A percentile compares a stretch with the other conserved stretches of the same genome.
Evolutionary conservation across 2,329 filamentous ascomycete species (phyloP).

Genomic region (Colletotrichum sp.): DNA sequence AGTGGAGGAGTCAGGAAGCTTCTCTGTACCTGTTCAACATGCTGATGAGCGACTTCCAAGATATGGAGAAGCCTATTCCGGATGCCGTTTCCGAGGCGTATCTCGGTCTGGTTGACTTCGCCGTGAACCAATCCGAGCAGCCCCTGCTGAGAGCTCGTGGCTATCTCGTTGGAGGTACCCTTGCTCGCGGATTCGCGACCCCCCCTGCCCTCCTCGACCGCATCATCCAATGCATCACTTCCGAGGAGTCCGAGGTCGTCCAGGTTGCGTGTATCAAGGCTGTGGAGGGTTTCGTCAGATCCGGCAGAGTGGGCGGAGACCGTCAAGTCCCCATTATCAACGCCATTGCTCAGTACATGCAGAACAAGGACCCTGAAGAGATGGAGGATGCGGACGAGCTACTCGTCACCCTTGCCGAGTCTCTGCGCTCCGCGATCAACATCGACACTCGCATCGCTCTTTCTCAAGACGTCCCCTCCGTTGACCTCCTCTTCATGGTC

Average conservation of each 20-base stretch:
- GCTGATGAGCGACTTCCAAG: conserved; percentile 81
- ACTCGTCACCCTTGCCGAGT: conserved; percentile 87
- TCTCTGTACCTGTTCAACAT: conserved; percentile 86
- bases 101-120: conserved; percentile 79
- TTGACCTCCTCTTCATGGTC: conserved; percentile 86
- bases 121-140: conserved; percentile 72
- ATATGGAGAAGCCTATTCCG: conserved; percentile 75
- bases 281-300: conserved; percentile 70
- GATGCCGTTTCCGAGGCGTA: conserved; percentile 74
- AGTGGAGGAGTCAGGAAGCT: conserved; percentile 75
- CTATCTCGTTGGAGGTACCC: conserved; percentile 81
- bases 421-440: conserved; percentile 81
- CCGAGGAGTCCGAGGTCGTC: conserved; percentile 84
- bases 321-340: conserved; percentile 66
- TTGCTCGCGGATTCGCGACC: conserved; percentile 72
- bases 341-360: conserved; percentile 76
- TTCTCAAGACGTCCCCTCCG: conserved; percentile 71
- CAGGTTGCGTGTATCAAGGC: conserved; percentile 91
- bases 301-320: conserved; percentile 54
- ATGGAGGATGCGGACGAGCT: conserved; percentile 90
- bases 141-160: conserved; percentile 85
- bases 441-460: conserved; percentile 79
- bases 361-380: conserved; percentile 80
- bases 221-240: conserved; percentile 76
- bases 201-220: conserved; percentile 72